Evolutionary conservation across 495 filamentous ascomycete genomes (phyloP).

Genomic region (Neurospora sp.): DNA sequence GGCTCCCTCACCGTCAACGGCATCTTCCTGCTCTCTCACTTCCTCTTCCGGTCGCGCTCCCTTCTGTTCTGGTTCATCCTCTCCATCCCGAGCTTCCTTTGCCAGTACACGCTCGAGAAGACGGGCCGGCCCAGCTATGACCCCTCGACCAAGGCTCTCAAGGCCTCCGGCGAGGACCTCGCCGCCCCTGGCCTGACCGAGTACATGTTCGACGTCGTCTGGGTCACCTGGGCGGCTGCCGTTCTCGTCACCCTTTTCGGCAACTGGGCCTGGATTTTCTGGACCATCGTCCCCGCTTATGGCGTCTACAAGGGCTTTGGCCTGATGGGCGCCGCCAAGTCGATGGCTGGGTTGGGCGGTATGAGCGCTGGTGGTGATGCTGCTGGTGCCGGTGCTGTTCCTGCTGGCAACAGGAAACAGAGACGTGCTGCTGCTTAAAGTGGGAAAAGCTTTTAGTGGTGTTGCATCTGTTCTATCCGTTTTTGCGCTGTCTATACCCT

Average conservation of each 20-base stretch:
- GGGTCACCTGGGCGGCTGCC: constrained; percentile 74
- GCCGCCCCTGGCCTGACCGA: constrained; percentile 84
- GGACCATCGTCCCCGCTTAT: constrained; percentile 58
- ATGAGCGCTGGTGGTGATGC: constrained; percentile 16
- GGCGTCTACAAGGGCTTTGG: constrained; percentile 59
- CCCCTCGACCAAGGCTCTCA: constrained; percentile 51
- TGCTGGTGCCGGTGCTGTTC: constrained; percentile 14
- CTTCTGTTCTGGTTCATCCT: constrained; percentile 61
- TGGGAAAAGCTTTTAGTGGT: neutral
- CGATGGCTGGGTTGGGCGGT: constrained; percentile 47
- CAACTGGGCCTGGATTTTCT: constrained; percentile 69
- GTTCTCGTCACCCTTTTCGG: constrained; percentile 56
- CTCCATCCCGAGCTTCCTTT: constrained; percentile 59
- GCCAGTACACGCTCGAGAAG: constrained; percentile 75
- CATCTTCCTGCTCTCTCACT: constrained; percentile 61
- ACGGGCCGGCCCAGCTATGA: constrained; percentile 68
- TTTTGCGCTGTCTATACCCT: neutral
- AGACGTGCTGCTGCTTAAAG: constrained; percentile 24
- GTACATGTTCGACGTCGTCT: constrained; percentile 94
- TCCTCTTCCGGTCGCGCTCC: constrained; percentile 56
- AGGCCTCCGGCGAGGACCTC: constrained; percentile 75
- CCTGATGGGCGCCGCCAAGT: constrained; percentile 52
- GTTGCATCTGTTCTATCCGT: neutral
- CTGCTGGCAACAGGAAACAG: constrained; percentile 41
- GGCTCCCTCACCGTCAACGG: constrained; percentile 58